A percentile compares a stretch with the other conserved stretches of the same genome.
Conservation (phyloP, 2,329 filamentous ascomycete species). For the Pseudogymnoascus sp. region DNA sequence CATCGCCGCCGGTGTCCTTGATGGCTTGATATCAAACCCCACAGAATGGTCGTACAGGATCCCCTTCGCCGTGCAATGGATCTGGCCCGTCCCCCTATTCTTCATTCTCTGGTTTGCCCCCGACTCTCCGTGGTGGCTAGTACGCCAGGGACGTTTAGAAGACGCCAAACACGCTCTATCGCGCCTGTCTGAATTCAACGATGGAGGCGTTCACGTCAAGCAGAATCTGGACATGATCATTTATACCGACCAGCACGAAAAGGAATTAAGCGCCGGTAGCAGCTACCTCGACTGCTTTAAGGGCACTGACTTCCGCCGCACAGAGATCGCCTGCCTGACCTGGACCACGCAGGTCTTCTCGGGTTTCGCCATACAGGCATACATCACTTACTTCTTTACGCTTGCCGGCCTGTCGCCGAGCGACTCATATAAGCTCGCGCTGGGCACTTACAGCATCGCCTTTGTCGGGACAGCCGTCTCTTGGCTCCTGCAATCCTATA, state of each 20-base stretch:
- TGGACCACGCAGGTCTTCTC: slow-evolving; percentile 54
- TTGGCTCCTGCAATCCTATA: slow-evolving; percentile 3
- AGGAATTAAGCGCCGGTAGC: slow-evolving; percentile 57
- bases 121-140: slow-evolving; percentile 42
- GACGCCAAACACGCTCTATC: slow-evolving; percentile 31
- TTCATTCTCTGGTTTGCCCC: slow-evolving; percentile 37
- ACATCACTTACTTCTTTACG: slow-evolving; percentile 51
- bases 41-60: slow-evolving; percentile 13
- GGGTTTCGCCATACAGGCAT: slow-evolving; percentile 55
- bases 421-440: slow-evolving; percentile 43
- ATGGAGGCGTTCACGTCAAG: slow-evolving; percentile 41
- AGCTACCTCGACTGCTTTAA: slow-evolving; percentile 77
- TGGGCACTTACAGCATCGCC: slow-evolving; percentile 38
- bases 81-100: slow-evolving; percentile 38
- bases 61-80: slow-evolving; percentile 29
- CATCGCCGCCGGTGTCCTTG: slow-evolving; percentile 41
- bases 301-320: slow-evolving; percentile 67
- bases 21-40: not conserved
- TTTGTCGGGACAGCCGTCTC: slow-evolving; percentile 6
- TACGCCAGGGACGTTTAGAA: slow-evolving; percentile 34
- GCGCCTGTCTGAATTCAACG: slow-evolving; percentile 14
- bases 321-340: slow-evolving; percentile 60
- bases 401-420: slow-evolving; percentile 41
- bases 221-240: slow-evolving; percentile 38
- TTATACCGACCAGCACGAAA: slow-evolving; percentile 46